Conservation (phyloP, 1,284 basidiomycete species). For the Sporisorium reilianum region DNA sequence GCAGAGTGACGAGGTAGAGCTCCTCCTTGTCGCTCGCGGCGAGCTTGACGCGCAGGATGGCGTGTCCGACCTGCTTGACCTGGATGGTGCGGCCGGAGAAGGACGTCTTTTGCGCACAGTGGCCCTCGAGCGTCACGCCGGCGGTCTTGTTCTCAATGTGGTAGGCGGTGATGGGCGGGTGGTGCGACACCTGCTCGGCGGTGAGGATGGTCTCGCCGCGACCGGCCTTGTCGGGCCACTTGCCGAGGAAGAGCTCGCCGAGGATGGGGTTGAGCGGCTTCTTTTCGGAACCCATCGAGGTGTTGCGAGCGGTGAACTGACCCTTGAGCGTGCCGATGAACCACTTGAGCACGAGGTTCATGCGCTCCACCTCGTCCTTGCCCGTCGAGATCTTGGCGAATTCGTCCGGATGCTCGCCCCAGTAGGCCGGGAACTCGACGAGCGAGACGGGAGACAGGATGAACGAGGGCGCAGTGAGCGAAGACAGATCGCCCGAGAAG, state of each 20-base stretch:
- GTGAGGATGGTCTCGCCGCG: conserved; percentile 85
- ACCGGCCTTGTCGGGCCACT: conserved; percentile 84
- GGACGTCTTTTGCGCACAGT: conserved; percentile 93
- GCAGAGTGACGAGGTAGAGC: conserved; percentile 90
- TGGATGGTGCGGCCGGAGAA: conserved; percentile 79
- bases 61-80: conserved; percentile 97
- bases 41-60: conserved; percentile 80
- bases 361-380: conserved; percentile 67
- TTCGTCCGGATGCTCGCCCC: conserved; percentile 68
- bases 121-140: conserved; percentile 84
- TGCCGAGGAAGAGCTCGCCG: conserved; percentile 88
- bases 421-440: conserved; percentile 68
- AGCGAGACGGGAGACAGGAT: conserved; percentile 71
- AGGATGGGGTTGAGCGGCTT: conserved; percentile 96
- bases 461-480: conserved; percentile 86
- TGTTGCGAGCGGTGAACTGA: conserved; percentile 80
- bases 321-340: conserved; percentile 82
- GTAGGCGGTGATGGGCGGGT: conserved; percentile 74
- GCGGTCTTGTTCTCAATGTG: conserved; percentile 85
- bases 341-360: conserved; percentile 66
- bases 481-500: conserved; percentile 83
- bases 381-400: conserved; percentile 60
- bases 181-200: conserved; percentile 82
- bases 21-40: conserved; percentile 74
- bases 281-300: conserved; percentile 86